A percentile compares a stretch with the other conserved stretches of the same genome.
phyloP scores from a whole-genome alignment of 495 filamentous ascomycete genomes.

The Neurospora sp. region DNA sequence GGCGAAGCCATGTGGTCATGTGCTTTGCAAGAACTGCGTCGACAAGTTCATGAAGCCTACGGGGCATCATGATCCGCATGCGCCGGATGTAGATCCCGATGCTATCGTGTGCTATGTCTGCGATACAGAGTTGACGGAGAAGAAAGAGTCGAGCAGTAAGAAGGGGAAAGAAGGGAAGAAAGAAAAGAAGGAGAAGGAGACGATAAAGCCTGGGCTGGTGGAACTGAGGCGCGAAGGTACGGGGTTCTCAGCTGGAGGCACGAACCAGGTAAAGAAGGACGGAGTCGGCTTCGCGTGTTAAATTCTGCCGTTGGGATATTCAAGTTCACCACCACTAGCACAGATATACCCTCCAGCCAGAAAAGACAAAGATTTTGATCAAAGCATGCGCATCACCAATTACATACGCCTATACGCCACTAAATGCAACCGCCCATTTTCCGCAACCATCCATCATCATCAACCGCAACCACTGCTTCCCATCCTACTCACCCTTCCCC shows the following conservation, averaged over 20 bases:
- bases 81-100: conserved; percentile 41
- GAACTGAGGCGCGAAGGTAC: conserved; percentile 83
- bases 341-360: not conserved
- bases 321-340: not conserved
- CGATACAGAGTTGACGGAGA: conserved; percentile 59
- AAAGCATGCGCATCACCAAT: not conserved
- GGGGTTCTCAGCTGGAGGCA: conserved; percentile 80
- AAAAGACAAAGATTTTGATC: not conserved
- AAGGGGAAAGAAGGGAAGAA: conserved; percentile 39
- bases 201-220: conserved; percentile 65
- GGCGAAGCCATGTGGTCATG: conserved; percentile 88
- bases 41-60: conserved; percentile 71
- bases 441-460: too few relatives aligned
- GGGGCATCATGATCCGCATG: conserved; percentile 54
- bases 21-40: conserved; percentile 82
- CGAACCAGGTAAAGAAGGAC: conserved; percentile 67
- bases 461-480: not conserved
- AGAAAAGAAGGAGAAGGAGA: conserved; percentile 45
- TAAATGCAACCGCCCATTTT: not conserved
- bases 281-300: conserved; percentile 82
- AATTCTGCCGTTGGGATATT: not conserved
- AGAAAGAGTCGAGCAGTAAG: conserved; percentile 35
- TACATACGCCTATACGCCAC: not conserved
- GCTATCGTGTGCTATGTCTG: conserved; percentile 78
- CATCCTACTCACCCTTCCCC: not conserved